Evolutionary conservation across 495 filamentous ascomycete genomes (phyloP).

Genomic region (Venustampulla echinocandica): DNA sequence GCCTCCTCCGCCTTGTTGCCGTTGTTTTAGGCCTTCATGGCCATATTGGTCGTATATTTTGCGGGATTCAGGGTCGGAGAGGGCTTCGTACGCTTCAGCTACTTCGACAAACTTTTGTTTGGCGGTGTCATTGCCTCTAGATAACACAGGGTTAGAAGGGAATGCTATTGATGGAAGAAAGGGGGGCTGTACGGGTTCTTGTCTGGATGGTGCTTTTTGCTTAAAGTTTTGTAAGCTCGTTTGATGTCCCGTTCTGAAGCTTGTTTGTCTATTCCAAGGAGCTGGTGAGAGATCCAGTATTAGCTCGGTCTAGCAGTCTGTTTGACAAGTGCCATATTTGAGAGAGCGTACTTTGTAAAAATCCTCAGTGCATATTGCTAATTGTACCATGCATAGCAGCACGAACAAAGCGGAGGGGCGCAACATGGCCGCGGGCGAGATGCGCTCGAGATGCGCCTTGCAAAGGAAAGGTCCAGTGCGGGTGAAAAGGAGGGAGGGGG

Average conservation of each 20-base stretch:
- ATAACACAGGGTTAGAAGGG: background rate
- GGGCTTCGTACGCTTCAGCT: slow-evolving; percentile 91
- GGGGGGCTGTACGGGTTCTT: slow-evolving; percentile 80
- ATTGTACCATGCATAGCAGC: slow-evolving; percentile 36
- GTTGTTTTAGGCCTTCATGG: slow-evolving; percentile 81
- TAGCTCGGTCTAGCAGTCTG: background rate
- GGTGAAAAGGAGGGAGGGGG: background rate
- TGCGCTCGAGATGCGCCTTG: slow-evolving; percentile 13
- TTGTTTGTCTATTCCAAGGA: slow-evolving; percentile 70
- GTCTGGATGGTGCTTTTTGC: slow-evolving; percentile 95
- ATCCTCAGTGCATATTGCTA: slow-evolving; percentile 52
- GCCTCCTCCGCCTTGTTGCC: slow-evolving; percentile 57
- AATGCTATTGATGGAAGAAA: background rate
- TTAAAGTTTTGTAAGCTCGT: slow-evolving; percentile 83
- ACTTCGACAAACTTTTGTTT: slow-evolving; percentile 92
- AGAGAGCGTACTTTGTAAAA: slow-evolving; percentile 66
- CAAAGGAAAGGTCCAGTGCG: slow-evolving; percentile 5
- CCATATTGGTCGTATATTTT: slow-evolving; percentile 95
- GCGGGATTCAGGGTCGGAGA: slow-evolving; percentile 71
- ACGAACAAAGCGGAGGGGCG: slow-evolving; percentile 23
- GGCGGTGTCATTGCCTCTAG: slow-evolving; percentile 67
- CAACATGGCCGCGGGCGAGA: slow-evolving; percentile 18
- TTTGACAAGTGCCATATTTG: background rate
- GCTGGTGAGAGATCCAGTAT: slow-evolving; percentile 28
- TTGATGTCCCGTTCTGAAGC: slow-evolving; percentile 91